phyloP scores from a whole-genome alignment of 2,329 filamentous ascomycete species.

The Colletotrichum eleusines region DNA sequence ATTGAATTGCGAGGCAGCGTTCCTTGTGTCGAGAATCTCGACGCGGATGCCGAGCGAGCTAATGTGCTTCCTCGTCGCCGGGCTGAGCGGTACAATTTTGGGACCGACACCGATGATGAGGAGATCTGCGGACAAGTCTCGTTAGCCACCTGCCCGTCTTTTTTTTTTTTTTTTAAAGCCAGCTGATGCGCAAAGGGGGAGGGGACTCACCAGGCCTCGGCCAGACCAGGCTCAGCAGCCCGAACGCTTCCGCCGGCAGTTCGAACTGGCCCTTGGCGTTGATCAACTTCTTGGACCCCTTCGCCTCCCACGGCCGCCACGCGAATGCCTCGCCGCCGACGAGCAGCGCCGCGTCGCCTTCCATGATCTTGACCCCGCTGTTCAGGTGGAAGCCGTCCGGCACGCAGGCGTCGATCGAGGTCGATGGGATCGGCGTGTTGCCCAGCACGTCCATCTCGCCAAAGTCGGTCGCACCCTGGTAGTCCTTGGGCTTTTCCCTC shows the following conservation, averaged over 20 bases:
- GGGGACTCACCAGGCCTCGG: conserved; percentile 82
- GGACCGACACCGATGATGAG: conserved; percentile 89
- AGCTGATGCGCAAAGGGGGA: background rate
- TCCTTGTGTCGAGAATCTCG: conserved; percentile 91
- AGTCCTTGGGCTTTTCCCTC: conserved; percentile 24
- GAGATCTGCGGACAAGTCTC: conserved; percentile 70
- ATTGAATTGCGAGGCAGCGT: conserved; percentile 95
- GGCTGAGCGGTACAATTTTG: conserved; percentile 80
- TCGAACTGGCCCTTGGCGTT: conserved; percentile 89
- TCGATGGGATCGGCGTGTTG: conserved; percentile 80
- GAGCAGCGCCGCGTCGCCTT: conserved; percentile 80
- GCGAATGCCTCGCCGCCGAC: conserved; percentile 88
- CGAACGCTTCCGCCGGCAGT: conserved; percentile 77
- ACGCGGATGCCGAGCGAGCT: conserved; percentile 84
- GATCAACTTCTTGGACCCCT: conserved; percentile 61
- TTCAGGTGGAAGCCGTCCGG: conserved; percentile 88
- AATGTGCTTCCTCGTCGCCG: conserved; percentile 78
- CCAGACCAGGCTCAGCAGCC: conserved; percentile 82
- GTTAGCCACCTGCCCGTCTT: conserved; percentile 7
- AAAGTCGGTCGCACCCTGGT: conserved; percentile 70
- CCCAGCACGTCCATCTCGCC: conserved; percentile 82
- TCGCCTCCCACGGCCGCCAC: conserved; percentile 84
- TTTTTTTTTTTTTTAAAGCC: too few species aligned
- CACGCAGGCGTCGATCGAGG: conserved; percentile 85
- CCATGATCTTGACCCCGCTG: conserved; percentile 78